Percentiles rank a stretch among this genome's conserved stretches.
phyloP scores from a whole-genome alignment of 345 rosid genomes.

The Conringia planisiliqua region DNA sequence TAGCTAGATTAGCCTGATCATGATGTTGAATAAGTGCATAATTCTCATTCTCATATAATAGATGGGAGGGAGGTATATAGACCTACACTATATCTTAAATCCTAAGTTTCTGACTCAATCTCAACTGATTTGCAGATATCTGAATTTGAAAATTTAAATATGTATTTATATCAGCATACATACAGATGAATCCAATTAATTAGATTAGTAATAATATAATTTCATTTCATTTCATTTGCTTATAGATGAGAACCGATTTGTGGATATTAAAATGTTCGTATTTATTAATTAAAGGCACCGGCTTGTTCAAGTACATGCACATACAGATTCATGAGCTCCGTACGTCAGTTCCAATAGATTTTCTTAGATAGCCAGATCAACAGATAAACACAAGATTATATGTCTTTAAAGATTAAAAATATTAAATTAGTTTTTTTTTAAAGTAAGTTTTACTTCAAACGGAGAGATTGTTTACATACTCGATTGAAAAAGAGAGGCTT shows the following conservation, averaged over 20 bases:
- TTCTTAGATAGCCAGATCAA: constrained; percentile 5
- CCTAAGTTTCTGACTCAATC: constrained; percentile 4
- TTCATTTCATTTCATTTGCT: not conserved
- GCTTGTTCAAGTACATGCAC: constrained; percentile 34
- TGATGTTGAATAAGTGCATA: not conserved
- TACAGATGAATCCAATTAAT: constrained; percentile 27
- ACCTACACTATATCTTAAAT: constrained; percentile 7
- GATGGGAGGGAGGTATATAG: not conserved
- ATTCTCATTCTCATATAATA: not conserved
- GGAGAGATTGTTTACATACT: no score
- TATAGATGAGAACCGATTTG: not conserved
- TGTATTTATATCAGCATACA: not conserved
- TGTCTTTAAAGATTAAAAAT: not conserved
- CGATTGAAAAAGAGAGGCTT: not conserved
- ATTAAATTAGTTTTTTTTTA: not conserved
- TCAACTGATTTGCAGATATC: not conserved
- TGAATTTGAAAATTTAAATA: not conserved
- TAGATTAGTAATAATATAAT: not conserved
- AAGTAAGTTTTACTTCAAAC: not conserved
- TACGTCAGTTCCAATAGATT: constrained; percentile 24
- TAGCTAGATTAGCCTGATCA: not conserved
- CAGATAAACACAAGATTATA: not conserved
- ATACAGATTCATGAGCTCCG: constrained; percentile 26
- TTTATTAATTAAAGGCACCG: constrained; percentile 23
- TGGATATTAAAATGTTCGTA: constrained; percentile 1